Percentiles rank a stretch among this genome's conserved stretches.
phyloP scores from a whole-genome alignment of 2,329 filamentous ascomycete species.

The Fusarium albidum region DNA sequence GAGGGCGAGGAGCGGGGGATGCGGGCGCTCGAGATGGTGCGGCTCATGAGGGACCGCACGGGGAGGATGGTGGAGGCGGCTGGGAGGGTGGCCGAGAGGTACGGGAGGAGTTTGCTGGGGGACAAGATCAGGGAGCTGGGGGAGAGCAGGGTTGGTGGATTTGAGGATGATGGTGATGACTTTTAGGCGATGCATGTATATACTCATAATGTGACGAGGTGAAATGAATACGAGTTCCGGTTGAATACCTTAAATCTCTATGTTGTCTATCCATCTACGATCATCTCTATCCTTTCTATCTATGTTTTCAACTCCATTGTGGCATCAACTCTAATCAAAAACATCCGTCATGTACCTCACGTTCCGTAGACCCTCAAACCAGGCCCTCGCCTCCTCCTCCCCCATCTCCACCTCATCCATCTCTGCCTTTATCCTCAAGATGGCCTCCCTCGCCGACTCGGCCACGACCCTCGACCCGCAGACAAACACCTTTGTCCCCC shows the following conservation, averaged over 20 bases:
- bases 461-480: slow-evolving; percentile 63
- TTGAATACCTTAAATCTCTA: too few species aligned
- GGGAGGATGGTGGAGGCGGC: slow-evolving; percentile 94
- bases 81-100: slow-evolving; percentile 86
- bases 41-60: slow-evolving; percentile 82
- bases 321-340: slow-evolving; percentile 57
- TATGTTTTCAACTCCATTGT: too few species aligned
- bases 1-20: slow-evolving; percentile 93
- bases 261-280: too few species aligned
- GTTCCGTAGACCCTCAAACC: slow-evolving; percentile 58
- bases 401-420: slow-evolving; percentile 6
- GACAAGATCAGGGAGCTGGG: slow-evolving; percentile 91
- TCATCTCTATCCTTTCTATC: too few species aligned
- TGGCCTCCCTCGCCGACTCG: slow-evolving; percentile 39
- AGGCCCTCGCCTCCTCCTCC: slow-evolving; percentile 49
- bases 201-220: too few species aligned
- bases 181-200: slow-evolving; percentile 30
- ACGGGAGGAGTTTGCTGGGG: slow-evolving; percentile 79
- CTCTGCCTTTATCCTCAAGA: too few species aligned
- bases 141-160: slow-evolving; percentile 71
- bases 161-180: slow-evolving; percentile 67
- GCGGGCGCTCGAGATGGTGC: slow-evolving; percentile 91
- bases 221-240: neutral
- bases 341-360: slow-evolving; percentile 64
- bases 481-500: slow-evolving; percentile 56